Percentiles rank a stretch among this genome's conserved stretches.
These are phyloP conservation scores for Gamsiella multidivaricata DNA, from an alignment of 192 early-diverging fungal genomes.

Conservation along the genomic window DNA sequence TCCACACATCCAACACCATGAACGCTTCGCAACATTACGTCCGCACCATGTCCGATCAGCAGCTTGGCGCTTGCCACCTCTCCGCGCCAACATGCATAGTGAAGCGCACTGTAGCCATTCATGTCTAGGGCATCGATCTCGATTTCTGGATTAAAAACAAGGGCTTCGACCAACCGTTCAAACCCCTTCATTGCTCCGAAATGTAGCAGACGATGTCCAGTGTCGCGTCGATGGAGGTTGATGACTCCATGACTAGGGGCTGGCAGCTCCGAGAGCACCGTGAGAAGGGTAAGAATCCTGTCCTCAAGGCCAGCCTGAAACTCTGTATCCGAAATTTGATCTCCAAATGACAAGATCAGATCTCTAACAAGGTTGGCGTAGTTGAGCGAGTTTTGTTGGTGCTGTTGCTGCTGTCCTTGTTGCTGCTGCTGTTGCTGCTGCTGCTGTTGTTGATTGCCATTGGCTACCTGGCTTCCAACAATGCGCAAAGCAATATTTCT, in stretches of 20 bases:
- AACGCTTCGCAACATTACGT: conserved; percentile 40
- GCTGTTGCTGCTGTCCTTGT: conserved; percentile 23
- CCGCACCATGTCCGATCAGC: conserved; percentile 56
- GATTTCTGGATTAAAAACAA: conserved; percentile 56
- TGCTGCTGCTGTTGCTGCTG: conserved; percentile 26
- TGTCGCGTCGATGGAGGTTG: conserved; percentile 47
- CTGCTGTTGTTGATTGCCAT: conserved; percentile 30
- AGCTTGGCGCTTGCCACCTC: conserved; percentile 60
- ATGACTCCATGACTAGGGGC: conserved; percentile 15
- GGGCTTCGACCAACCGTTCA: conserved; percentile 55
- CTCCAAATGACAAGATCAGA: conserved; percentile 53
- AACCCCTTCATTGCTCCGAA: conserved; percentile 70
- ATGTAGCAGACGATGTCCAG: conserved; percentile 72
- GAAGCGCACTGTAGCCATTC: conserved; percentile 76
- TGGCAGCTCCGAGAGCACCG: conserved; percentile 41
- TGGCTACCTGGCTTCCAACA: conserved; percentile 59
- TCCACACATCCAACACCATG: conserved; percentile 42
- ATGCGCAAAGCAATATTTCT: conserved; percentile 78
- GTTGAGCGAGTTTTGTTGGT: conserved; percentile 42
- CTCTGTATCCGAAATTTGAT: conserved; percentile 53
- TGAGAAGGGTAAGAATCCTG: conserved; percentile 39
- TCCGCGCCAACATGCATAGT: conserved; percentile 72
- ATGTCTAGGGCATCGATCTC: conserved; percentile 66
- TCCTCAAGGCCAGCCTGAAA: conserved; percentile 57
- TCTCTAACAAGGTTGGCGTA: conserved; percentile 29